Evolutionary conservation across 805 yeast species (phyloP).

Genomic region (Middelhovenomyces tepae): DNA sequence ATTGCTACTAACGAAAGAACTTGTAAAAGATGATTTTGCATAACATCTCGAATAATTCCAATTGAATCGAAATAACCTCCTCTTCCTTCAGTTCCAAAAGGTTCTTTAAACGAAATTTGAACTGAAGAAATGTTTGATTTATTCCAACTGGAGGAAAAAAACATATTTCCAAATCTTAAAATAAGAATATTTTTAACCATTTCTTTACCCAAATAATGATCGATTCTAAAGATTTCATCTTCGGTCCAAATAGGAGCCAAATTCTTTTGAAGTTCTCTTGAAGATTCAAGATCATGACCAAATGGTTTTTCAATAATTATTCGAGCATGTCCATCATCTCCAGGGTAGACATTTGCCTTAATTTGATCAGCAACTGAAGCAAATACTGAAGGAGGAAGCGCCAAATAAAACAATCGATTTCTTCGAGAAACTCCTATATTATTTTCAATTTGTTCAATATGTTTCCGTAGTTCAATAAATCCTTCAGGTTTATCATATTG

Average conservation of each 20-base stretch:
- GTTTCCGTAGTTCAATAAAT: constrained; percentile 46
- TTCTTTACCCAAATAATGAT: constrained; percentile 96
- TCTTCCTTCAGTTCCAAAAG: constrained; percentile 98
- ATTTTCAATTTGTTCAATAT: constrained; percentile 54
- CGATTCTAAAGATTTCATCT: constrained; percentile 89
- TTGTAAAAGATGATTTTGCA: constrained; percentile 95
- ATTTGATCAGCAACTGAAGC: constrained; percentile 66
- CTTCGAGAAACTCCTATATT: constrained; percentile 32
- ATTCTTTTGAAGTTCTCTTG: constrained; percentile 65
- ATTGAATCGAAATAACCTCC: constrained; percentile 96
- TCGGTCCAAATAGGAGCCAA: constrained; percentile 84
- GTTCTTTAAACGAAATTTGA: constrained; percentile 91
- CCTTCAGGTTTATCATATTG: constrained; percentile 76
- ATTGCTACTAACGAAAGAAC: constrained; percentile 84
- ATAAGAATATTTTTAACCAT: constrained; percentile 91
- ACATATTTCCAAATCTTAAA: constrained; percentile 82
- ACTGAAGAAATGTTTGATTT: constrained; percentile 66
- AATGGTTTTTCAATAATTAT: constrained; percentile 95
- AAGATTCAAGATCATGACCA: constrained; percentile 79
- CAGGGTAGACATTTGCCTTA: constrained; percentile 59
- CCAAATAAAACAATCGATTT: constrained; percentile 84
- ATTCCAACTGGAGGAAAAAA: constrained; percentile 86
- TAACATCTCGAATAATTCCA: constrained; percentile 95
- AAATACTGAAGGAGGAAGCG: constrained; percentile 91
- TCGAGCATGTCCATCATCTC: constrained; percentile 58